Evolutionary conservation across 192 early-diverging fungal genomes (phyloP).

Genomic region (Gaertneriomyces sp.): DNA sequence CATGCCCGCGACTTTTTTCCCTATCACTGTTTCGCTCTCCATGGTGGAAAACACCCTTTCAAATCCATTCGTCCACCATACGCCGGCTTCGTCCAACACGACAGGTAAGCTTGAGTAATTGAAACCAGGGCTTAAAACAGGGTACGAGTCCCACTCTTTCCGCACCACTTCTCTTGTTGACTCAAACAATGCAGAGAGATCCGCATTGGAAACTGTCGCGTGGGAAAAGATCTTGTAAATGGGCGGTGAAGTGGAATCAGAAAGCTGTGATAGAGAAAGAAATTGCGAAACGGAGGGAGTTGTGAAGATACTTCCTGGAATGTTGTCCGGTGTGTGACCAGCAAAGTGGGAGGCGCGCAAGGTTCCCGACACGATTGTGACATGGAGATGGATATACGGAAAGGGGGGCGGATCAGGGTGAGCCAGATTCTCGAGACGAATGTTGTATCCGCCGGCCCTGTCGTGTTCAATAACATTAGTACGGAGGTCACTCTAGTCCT

Average conservation of each 20-base stretch:
- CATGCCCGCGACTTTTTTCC: conserved; percentile 2
- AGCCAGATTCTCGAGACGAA: background rate
- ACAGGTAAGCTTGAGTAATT: background rate
- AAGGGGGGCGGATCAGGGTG: background rate
- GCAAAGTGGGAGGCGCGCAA: conserved; percentile 3
- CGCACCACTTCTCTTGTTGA: conserved; percentile 1
- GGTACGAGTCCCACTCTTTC: conserved; percentile 20
- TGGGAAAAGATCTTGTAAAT: conserved; percentile 24
- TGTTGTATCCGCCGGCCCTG: background rate
- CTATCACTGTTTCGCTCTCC: conserved; percentile 20
- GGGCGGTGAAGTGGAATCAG: background rate
- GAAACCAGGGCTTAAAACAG: background rate
- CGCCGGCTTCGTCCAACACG: conserved; percentile 7
- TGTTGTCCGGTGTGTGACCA: background rate
- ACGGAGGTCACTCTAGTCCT: background rate
- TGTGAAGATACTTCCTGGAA: conserved; percentile 10
- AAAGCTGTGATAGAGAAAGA: background rate
- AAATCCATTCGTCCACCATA: conserved; percentile 17
- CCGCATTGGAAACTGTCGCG: background rate
- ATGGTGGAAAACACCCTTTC: conserved; percentile 21
- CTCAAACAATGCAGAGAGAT: conserved; percentile 6
- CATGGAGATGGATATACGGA: conserved; percentile 22
- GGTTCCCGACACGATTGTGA: conserved; percentile 12
- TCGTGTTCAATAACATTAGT: background rate
- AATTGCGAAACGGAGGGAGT: conserved; percentile 7